These are phyloP conservation scores for Pythium utonaiense DNA, from an alignment of 352 stramenopile species.

Conservation along the genomic window DNA sequence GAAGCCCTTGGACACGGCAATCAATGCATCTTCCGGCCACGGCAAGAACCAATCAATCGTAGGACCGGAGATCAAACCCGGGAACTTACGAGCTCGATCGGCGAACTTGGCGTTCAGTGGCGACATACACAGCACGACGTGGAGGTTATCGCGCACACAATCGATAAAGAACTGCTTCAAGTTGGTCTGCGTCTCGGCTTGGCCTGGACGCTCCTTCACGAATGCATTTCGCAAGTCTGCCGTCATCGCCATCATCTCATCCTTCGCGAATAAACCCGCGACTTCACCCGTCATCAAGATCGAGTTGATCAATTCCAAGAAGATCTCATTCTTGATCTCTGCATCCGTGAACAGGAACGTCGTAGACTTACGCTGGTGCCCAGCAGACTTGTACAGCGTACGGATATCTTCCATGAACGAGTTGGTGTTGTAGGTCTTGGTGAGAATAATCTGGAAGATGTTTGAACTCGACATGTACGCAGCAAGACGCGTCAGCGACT, in stretches of 20 bases:
- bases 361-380: constrained; percentile 94
- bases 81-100: constrained; percentile 95
- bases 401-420: constrained; percentile 97
- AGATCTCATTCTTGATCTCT: constrained; percentile 99
- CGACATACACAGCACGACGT: constrained; percentile 99
- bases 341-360: constrained; percentile 98
- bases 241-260: constrained; percentile 99
- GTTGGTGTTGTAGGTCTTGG: constrained; percentile 98
- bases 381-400: constrained; percentile 95
- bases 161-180: constrained; percentile 99
- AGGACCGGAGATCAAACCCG: constrained; percentile 94
- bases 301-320: constrained; percentile 98
- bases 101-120: constrained; percentile 98
- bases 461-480: constrained; percentile 94
- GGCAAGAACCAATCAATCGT: constrained; percentile 99
- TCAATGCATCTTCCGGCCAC: constrained; percentile 98
- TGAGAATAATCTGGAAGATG: constrained; percentile 98
- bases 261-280: constrained; percentile 97
- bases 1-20: constrained; percentile 95
- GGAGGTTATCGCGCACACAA: constrained; percentile 96
- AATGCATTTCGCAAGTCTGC: constrained; percentile 95
- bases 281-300: constrained; percentile 98
- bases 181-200: constrained; percentile 95
- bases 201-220: constrained; percentile 90
- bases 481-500: constrained; percentile 94